Percentiles rank a stretch among this genome's conserved stretches.
These are phyloP conservation scores for Penicillium sp. DNA, from an alignment of 2,329 filamentous ascomycete genomes.

Conservation along the genomic window DNA sequence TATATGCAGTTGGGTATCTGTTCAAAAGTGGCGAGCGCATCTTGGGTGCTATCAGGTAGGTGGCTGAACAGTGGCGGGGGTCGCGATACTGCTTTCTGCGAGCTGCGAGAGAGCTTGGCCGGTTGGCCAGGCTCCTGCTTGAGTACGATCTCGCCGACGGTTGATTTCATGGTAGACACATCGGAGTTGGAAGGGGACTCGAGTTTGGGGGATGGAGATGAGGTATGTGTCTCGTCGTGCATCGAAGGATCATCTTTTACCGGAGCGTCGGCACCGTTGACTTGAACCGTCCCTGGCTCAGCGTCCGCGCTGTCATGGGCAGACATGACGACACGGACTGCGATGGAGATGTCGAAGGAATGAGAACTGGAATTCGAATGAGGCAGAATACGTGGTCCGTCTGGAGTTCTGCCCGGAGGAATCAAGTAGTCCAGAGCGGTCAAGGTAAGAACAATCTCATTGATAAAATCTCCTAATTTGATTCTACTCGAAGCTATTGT, in stretches of 20 bases:
- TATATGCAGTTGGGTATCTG: conserved; percentile 84
- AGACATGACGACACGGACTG: conserved; percentile 43
- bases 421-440: conserved; percentile 11
- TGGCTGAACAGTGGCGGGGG: conserved; percentile 67
- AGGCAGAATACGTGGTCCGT: conserved; percentile 5
- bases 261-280: conserved; percentile 20
- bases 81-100: conserved; percentile 63
- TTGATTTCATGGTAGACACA: conserved; percentile 39
- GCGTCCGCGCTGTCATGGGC: conserved; percentile 41
- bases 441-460: conserved; percentile 8
- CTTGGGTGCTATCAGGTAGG: conserved; percentile 71
- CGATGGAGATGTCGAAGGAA: conserved; percentile 2
- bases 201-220: conserved; percentile 18
- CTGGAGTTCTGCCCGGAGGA: conserved; percentile 3
- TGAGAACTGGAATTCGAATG: background rate
- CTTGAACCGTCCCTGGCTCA: conserved; percentile 32
- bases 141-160: conserved; percentile 59
- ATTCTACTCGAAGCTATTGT: conserved; percentile 12
- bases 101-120: conserved; percentile 70
- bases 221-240: conserved; percentile 21
- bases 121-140: conserved; percentile 63
- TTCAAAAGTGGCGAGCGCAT: conserved; percentile 72
- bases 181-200: conserved; percentile 24
- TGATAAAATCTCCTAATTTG: conserved; percentile 11
- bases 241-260: conserved; percentile 24